A percentile compares a stretch with the other conserved stretches of the same genome.
Evolutionary conservation across 2,329 filamentous ascomycete genomes (phyloP).

Genomic region (Fusarium agapanthi): DNA sequence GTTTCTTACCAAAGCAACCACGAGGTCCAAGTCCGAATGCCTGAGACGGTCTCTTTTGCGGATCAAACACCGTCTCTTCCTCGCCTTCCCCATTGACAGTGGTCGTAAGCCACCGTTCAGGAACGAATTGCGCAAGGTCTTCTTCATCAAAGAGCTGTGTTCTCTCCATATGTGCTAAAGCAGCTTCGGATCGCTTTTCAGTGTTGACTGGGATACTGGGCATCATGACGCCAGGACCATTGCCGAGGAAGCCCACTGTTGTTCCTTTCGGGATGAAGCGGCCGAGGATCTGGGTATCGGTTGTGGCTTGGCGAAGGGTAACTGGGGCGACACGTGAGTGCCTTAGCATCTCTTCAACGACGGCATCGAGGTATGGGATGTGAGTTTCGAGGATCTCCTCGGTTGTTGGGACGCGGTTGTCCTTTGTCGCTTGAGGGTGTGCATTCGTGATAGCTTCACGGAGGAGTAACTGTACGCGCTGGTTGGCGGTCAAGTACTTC

Average conservation of each 20-base stretch:
- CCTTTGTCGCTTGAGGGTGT: constrained; percentile 19
- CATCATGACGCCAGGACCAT: constrained; percentile 41
- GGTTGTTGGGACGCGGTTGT: constrained; percentile 36
- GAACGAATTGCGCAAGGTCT: constrained; percentile 43
- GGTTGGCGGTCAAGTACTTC: constrained; percentile 39
- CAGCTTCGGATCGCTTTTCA: constrained; percentile 10
- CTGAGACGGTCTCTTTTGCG: constrained; percentile 14
- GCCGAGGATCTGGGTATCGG: constrained; percentile 48
- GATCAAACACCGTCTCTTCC: constrained; percentile 21
- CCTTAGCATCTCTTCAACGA: constrained; percentile 50
- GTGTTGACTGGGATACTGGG: constrained; percentile 29
- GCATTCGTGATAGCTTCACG: constrained; percentile 35
- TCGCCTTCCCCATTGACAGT: background rate
- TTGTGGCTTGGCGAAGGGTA: constrained; percentile 41
- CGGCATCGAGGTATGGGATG: constrained; percentile 49
- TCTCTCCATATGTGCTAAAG: background rate
- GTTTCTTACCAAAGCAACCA: constrained; percentile 31
- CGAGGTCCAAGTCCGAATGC: constrained; percentile 32
- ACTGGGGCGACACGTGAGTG: constrained; percentile 38
- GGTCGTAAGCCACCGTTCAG: constrained; percentile 49
- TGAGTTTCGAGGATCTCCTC: constrained; percentile 42
- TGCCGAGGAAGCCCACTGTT: constrained; percentile 37
- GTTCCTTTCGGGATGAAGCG: constrained; percentile 48
- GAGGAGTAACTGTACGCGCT: constrained; percentile 39
- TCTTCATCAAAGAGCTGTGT: constrained; percentile 35